phyloP scores from a whole-genome alignment of 208 protist genomes.

The Acanthamoeba sp. region DNA sequence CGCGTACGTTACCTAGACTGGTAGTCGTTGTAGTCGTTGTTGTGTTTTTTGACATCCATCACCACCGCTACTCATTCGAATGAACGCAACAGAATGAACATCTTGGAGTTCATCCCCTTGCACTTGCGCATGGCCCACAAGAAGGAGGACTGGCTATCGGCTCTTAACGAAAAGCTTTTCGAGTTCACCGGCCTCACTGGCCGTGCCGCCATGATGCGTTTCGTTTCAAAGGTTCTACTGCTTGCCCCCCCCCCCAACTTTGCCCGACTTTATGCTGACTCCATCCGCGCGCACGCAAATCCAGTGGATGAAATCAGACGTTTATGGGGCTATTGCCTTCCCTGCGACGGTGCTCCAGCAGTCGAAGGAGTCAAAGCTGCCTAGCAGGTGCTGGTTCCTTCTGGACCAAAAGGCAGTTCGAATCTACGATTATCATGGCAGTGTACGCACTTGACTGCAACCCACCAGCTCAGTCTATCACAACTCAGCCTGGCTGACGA shows the following conservation, averaged over 20 bases:
- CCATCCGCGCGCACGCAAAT: neutral
- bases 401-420: neutral
- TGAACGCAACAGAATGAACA: constrained; percentile 12
- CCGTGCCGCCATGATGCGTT: constrained; percentile 27
- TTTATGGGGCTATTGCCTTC: constrained; percentile 42
- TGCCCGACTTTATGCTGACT: neutral
- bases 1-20: neutral
- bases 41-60: neutral
- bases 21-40: too few relatives aligned
- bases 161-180: constrained; percentile 39
- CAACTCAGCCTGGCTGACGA: too few relatives aligned
- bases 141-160: constrained; percentile 69
- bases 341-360: constrained; percentile 9
- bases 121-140: constrained; percentile 27
- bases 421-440: constrained; percentile 45
- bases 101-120: constrained; percentile 57
- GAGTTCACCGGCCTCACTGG: constrained; percentile 40
- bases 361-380: constrained; percentile 59
- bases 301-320: constrained; percentile 63
- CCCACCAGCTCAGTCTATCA: too few relatives aligned
- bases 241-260: neutral
- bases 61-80: neutral
- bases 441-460: neutral
- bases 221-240: neutral
- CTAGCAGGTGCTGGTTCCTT: constrained; percentile 30